These are phyloP conservation scores for Carex arenaria DNA, from an alignment of 202 grass and related monocot genomes.

Conservation along the genomic window DNA sequence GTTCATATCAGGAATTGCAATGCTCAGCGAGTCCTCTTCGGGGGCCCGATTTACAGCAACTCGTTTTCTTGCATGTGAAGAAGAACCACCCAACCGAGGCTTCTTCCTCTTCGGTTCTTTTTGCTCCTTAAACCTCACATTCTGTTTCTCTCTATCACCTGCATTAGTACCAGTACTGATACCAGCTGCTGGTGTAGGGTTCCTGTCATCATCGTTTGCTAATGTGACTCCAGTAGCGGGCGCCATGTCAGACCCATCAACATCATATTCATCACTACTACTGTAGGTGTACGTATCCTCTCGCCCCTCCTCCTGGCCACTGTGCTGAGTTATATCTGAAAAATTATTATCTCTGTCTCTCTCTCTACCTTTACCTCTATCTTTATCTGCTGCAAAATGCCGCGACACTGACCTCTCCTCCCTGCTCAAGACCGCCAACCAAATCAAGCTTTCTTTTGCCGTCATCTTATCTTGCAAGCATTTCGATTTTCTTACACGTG, in stretches of 20 bases:
- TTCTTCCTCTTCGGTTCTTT: constrained; percentile 24
- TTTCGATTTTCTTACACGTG: constrained; percentile 82
- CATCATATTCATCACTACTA: constrained; percentile 78
- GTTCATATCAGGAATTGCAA: constrained; percentile 56
- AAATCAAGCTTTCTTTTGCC: constrained; percentile 89
- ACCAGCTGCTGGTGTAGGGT: constrained; percentile 27
- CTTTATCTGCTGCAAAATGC: constrained; percentile 13
- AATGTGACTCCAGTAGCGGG: constrained; percentile 43
- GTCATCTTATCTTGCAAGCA: constrained; percentile 99
- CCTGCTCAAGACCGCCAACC: constrained; percentile 68
- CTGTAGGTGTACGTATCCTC: constrained; percentile 33
- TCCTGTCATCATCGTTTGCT: constrained; percentile 62
- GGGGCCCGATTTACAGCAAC: neutral
- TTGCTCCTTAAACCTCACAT: constrained; percentile 32
- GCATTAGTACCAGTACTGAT: neutral
- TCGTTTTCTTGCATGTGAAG: neutral
- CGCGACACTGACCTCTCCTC: constrained; percentile 55
- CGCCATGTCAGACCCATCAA: constrained; percentile 54
- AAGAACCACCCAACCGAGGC: neutral
- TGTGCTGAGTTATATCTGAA: constrained; percentile 44
- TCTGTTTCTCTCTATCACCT: constrained; percentile 27
- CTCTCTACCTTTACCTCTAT: neutral
- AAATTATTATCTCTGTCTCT: constrained; percentile 47
- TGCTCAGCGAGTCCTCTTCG: constrained; percentile 18
- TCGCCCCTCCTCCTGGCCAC: constrained; percentile 31